Conservation (phyloP, 2,329 filamentous ascomycete species). For the Thermothelomyces thermophilus region DNA sequence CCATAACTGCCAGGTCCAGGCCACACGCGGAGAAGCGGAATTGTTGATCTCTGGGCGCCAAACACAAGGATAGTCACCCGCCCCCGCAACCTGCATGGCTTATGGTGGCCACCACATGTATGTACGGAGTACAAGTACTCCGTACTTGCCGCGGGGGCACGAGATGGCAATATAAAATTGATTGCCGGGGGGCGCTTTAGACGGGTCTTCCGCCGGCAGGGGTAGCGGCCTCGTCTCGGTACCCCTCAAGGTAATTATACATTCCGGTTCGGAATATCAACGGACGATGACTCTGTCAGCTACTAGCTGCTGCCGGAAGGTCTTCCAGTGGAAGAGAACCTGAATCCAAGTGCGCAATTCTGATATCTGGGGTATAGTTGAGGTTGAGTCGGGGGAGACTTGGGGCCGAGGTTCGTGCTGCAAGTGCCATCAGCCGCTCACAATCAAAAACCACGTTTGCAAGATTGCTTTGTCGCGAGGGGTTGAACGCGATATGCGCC, state of each 20-base stretch:
- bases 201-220: neutral
- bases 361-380: slow-evolving; percentile 8
- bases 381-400: neutral
- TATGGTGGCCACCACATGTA: neutral
- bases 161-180: slow-evolving; percentile 12
- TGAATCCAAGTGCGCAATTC: neutral
- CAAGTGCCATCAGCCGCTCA: neutral
- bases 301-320: neutral
- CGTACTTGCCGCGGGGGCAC: neutral
- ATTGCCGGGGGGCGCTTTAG: slow-evolving; percentile 5
- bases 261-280: neutral
- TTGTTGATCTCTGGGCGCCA: neutral
- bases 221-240: neutral
- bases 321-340: neutral
- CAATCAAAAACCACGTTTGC: neutral
- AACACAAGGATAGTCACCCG: neutral
- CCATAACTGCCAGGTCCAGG: neutral
- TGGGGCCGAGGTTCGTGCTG: neutral
- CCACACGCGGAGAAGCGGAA: neutral
- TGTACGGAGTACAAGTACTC: too few species aligned
- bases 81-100: neutral
- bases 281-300: neutral
- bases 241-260: neutral
- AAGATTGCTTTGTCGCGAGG: neutral
- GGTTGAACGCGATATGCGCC: slow-evolving; percentile 1